Evolutionary conservation across 345 rosid species (phyloP), one percentile per base, ranked within the genome.

Genomic region (Erysimum cheiranthoides): DNA sequence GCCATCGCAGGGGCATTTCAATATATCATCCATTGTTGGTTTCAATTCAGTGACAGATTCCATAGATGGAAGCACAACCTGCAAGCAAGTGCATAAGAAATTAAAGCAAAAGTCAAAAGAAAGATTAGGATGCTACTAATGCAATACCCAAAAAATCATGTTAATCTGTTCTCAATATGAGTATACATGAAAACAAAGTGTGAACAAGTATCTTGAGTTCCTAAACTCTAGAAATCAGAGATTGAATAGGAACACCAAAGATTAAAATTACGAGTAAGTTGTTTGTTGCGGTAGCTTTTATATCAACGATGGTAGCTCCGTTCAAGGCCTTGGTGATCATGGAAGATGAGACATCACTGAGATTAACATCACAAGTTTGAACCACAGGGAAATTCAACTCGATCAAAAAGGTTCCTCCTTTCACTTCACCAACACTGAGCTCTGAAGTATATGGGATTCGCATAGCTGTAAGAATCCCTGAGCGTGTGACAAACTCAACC

Each of bases 401-500:
- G 8, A 90, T 77, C 13, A 82, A 75, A 39, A 74, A 85, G 38
- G 73, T 6, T 4, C 73, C 57, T 64, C 35, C 77, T 42, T 70
- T 62, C n/a, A 63, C 68, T 85, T 71, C 83, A 27, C 75, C 81
- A 66, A 36, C 18, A 58, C 73, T 76, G 21, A 50, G 11, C 8
- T 71, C 53, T 8, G 79, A 73, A 62, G 31, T 71, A 10, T 78
- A 11, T 2, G 30, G n/a, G 70, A 86, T 76, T 66, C 74, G 85
- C 61, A 85, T 87, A 5, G 97, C 97, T 11, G 83, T 84, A 2
- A 94, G 82, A 73, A 86, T 76, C 52, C 97, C 89, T 13, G 92
- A 91, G 25, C 75, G 71, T 0, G 97, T 94, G 34, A 35, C 85
- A 67, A 90, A 93, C 78, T 93, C 96, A 66, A 94, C 74, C 1